Evolutionary conservation across 2,329 filamentous ascomycete species (phyloP).

Genomic region (Aureobasidium namibiae): DNA sequence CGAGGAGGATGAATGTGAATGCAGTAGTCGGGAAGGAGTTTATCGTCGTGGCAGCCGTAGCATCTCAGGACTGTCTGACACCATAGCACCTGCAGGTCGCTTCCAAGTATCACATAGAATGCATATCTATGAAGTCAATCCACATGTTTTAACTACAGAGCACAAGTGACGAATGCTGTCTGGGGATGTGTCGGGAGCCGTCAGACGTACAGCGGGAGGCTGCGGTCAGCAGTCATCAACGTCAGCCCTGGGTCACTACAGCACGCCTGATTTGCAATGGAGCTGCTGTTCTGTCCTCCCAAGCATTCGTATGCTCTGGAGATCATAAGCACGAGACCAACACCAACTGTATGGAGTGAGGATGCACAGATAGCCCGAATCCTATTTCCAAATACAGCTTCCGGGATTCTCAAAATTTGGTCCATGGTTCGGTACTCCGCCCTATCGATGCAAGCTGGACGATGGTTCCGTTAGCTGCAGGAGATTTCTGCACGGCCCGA

Average conservation of each 20-base stretch:
- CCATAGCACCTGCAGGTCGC: background rate
- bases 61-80: background rate
- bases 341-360: background rate
- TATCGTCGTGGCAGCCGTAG: background rate
- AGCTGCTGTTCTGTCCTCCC: background rate
- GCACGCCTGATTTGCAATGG: background rate
- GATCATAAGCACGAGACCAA: background rate
- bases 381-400: background rate
- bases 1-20: too few relatives aligned
- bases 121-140: background rate
- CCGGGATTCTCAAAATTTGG: background rate
- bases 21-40: background rate
- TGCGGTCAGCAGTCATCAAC: background rate
- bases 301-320: background rate
- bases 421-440: background rate
- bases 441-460: background rate
- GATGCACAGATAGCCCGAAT: background rate
- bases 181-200: background rate
- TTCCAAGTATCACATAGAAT: background rate
- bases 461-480: conserved; percentile 9
- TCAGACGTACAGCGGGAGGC: background rate
- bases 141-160: background rate
- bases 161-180: background rate
- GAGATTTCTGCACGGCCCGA: background rate
- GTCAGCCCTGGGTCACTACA: background rate